Conservation (phyloP, 139 green algal genomes). For the Zygnema circumcarinatum region DNA sequence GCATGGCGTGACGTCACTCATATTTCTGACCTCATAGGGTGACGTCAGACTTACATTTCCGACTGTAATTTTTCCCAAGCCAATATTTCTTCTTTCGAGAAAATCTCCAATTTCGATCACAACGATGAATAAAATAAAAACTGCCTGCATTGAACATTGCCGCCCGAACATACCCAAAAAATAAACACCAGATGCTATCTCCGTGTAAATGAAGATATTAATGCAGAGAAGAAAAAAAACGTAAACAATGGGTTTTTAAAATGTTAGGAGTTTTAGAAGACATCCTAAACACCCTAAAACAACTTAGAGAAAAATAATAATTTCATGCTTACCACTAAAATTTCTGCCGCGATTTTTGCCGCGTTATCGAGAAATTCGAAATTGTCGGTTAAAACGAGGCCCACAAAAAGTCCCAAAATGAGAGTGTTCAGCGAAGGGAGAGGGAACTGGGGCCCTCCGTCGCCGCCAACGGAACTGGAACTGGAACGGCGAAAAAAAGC, state of each 20-base stretch:
- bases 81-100: neutral
- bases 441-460: too few species aligned
- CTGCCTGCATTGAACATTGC: too few species aligned
- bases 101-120: neutral
- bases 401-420: neutral
- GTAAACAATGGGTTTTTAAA: too few species aligned
- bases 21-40: too few species aligned
- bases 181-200: too few species aligned
- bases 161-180: too few species aligned
- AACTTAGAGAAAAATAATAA: too few species aligned
- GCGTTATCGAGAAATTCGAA: neutral
- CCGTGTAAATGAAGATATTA: too few species aligned
- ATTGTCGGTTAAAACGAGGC: neutral
- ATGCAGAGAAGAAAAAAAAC: too few species aligned
- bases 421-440: neutral
- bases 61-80: neutral
- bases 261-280: too few species aligned
- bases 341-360: neutral
- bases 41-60: neutral
- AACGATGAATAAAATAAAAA: neutral
- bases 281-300: too few species aligned
- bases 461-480: neutral
- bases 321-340: neutral
- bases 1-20: too few species aligned
- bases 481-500: neutral